Evolutionary conservation across 2,329 filamentous ascomycete species (phyloP).

Genomic region (Penicillium sp.): DNA sequence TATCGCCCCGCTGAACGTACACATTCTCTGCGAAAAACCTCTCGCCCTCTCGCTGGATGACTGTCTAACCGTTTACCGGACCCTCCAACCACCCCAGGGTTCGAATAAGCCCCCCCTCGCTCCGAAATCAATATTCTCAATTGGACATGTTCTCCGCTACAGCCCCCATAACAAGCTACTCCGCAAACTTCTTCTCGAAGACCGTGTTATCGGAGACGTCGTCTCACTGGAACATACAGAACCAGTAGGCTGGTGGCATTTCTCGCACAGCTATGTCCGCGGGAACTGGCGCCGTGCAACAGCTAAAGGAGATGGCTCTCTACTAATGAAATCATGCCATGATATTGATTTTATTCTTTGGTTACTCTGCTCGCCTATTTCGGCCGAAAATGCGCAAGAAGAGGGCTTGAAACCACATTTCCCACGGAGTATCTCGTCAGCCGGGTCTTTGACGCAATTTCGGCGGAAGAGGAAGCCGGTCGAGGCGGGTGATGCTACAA

Average conservation of each 20-base stretch:
- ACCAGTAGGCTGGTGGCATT: conserved; percentile 96
- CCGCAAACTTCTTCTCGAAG: conserved; percentile 71
- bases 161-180: conserved; percentile 89
- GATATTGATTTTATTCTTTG: conserved; percentile 92
- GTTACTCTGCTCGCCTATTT: conserved; percentile 75
- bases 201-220: conserved; percentile 78
- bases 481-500: conserved; percentile 74
- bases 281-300: conserved; percentile 91
- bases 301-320: conserved; percentile 68
- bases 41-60: conserved; percentile 76
- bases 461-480: conserved; percentile 71
- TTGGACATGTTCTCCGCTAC: conserved; percentile 92
- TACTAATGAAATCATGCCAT: conserved; percentile 94
- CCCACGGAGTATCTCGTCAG: conserved; percentile 72
- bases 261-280: conserved; percentile 82
- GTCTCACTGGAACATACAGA: conserved; percentile 88
- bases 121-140: conserved; percentile 67
- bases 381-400: conserved; percentile 29
- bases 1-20: conserved; percentile 67
- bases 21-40: conserved; percentile 95
- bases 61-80: conserved; percentile 68
- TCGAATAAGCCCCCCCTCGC: conserved; percentile 18
- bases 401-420: conserved; percentile 60
- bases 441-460: conserved; percentile 77
- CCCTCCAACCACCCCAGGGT: conserved; percentile 27